Evolutionary conservation across 1,284 basidiomycete species (phyloP).

Genomic region (Ceratobasidium sp.): DNA sequence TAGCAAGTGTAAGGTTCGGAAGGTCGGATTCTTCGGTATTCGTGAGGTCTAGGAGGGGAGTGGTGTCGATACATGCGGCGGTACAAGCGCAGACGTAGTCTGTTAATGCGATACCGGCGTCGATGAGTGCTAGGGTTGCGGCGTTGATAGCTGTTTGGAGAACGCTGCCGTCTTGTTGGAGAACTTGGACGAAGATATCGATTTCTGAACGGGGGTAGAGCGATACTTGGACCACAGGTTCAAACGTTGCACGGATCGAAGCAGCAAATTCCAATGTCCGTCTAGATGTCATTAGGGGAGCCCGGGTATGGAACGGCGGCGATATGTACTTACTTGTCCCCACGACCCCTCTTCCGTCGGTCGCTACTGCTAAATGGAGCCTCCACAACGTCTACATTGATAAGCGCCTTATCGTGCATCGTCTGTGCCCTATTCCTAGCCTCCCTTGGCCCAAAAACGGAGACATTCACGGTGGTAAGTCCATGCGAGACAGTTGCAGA

Average conservation of each 20-base stretch:
- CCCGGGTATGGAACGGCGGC: conserved; percentile 7
- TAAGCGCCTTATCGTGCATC: conserved; percentile 83
- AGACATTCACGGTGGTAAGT: conserved; percentile 87
- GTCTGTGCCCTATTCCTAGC: conserved; percentile 80
- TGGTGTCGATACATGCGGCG: conserved; percentile 82
- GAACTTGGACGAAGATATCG: conserved; percentile 91
- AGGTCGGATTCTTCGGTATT: conserved; percentile 91
- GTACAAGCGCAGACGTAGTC: conserved; percentile 93
- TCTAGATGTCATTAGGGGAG: conserved; percentile 62
- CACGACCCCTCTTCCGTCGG: conserved; percentile 78
- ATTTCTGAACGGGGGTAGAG: conserved; percentile 96
- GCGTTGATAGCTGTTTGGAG: conserved; percentile 96
- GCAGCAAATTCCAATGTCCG: conserved; percentile 90
- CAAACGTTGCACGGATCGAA: conserved; percentile 93
- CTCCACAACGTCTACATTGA: conserved; percentile 88
- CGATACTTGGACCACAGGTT: conserved; percentile 91
- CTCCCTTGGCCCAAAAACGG: conserved; percentile 93
- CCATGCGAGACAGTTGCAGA: conserved; percentile 89
- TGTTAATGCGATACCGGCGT: conserved; percentile 89
- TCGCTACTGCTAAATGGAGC: conserved; percentile 89
- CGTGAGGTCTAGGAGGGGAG: conserved; percentile 88
- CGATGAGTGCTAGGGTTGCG: conserved; percentile 90
- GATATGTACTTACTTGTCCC: conserved; percentile 82
- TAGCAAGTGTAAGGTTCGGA: conserved; percentile 88
- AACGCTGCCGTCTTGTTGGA: conserved; percentile 92